Conservation (phyloP, 2,329 filamentous ascomycete genomes). For the Aureobasidium namibiae region DNA sequence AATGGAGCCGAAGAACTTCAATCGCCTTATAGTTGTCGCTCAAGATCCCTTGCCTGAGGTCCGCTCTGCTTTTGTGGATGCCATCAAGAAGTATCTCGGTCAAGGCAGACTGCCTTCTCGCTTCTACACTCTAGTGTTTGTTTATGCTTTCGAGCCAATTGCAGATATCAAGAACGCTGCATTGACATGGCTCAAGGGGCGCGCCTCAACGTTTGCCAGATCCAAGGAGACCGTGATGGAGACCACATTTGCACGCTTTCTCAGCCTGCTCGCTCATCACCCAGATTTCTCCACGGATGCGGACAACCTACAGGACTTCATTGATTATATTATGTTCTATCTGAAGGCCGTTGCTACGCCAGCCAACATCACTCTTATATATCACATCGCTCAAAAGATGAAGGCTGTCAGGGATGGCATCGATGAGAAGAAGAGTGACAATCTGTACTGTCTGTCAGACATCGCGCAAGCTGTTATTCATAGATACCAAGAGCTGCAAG, state of each 20-base stretch:
- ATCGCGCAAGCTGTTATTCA: conserved; percentile 74
- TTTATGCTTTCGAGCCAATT: conserved; percentile 84
- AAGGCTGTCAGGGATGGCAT: conserved; percentile 85
- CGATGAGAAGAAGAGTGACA: conserved; percentile 56
- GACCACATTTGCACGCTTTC: conserved; percentile 67
- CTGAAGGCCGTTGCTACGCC: conserved; percentile 74
- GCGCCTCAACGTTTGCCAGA: conserved; percentile 57
- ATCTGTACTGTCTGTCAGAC: conserved; percentile 80
- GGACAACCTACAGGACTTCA: conserved; percentile 69
- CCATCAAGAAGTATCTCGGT: conserved; percentile 84
- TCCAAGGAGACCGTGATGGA: conserved; percentile 60
- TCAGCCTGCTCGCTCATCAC: conserved; percentile 87
- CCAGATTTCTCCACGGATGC: conserved; percentile 67
- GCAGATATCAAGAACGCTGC: conserved; percentile 63
- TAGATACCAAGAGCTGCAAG: conserved; percentile 76
- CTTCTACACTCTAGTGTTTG: conserved; percentile 84
- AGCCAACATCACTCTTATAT: conserved; percentile 79
- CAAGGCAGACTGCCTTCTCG: conserved; percentile 60
- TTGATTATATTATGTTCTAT: conserved; percentile 85
- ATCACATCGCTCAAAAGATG: conserved; percentile 83
- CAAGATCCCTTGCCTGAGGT: conserved; percentile 71
- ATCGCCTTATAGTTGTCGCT: conserved; percentile 68
- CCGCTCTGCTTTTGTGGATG: conserved; percentile 69
- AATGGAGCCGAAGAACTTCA: conserved; percentile 66
- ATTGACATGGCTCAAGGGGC: conserved; percentile 81